These are phyloP conservation scores for Erysimum pusillum DNA, from an alignment of 441 rosid genomes.

Conservation along the genomic window DNA sequence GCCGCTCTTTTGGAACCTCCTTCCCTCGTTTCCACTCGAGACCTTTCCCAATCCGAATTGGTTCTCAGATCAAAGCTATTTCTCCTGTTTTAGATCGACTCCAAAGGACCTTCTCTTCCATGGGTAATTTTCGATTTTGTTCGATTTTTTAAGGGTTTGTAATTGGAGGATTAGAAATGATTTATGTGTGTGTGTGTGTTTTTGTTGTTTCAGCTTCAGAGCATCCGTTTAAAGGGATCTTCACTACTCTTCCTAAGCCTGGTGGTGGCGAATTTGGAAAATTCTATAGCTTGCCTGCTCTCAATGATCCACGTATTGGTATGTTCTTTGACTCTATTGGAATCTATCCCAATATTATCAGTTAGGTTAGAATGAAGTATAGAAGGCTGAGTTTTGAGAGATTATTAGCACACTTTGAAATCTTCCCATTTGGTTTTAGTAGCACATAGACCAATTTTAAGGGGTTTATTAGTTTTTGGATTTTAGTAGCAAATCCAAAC, in stretches of 20 bases:
- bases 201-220: conserved; percentile 73
- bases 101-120: conserved; percentile 70
- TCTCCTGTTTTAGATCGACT: conserved; percentile 71
- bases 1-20: conserved; percentile 53
- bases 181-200: neutral
- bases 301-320: conserved; percentile 98
- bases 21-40: conserved; percentile 72
- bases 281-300: conserved; percentile 89
- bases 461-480: neutral
- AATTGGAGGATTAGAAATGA: neutral
- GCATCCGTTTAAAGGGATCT: conserved; percentile 82
- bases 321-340: neutral
- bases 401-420: too few species aligned
- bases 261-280: conserved; percentile 99
- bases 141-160: neutral
- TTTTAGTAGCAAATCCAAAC: too few species aligned
- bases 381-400: neutral
- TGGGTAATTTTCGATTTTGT: conserved; percentile 62
- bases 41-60: conserved; percentile 59
- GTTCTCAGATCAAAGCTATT: conserved; percentile 63
- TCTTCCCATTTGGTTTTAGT: too few species aligned
- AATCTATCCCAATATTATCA: neutral
- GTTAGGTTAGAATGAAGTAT: neutral
- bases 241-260: conserved; percentile 92
- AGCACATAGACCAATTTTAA: neutral